Evolutionary conservation across 345 rosid genomes (phyloP).

Genomic region (Eutrema heterophyllum): DNA sequence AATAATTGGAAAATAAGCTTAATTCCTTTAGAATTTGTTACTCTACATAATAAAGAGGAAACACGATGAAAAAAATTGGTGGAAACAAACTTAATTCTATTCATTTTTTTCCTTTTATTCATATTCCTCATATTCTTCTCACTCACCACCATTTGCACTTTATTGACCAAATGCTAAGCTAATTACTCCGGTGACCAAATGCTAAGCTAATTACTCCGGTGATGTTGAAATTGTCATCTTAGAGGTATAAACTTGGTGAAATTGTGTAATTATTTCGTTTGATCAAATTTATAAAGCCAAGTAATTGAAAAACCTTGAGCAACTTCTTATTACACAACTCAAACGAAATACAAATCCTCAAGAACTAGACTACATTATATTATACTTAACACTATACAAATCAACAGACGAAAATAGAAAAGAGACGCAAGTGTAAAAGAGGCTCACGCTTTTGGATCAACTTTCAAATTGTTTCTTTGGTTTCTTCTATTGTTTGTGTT

Average conservation of each 20-base stretch:
- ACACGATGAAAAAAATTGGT: too few species aligned
- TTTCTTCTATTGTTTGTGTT: neutral
- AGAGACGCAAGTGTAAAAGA: neutral
- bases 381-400: neutral
- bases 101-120: too few species aligned
- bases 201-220: too few species aligned
- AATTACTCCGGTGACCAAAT: too few species aligned
- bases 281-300: too few species aligned
- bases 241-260: neutral
- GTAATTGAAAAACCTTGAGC: neutral
- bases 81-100: too few species aligned
- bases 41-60: too few species aligned
- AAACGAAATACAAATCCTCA: neutral
- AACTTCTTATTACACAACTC: neutral
- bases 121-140: too few species aligned
- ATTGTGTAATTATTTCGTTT: neutral
- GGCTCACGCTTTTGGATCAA: neutral
- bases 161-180: too few species aligned
- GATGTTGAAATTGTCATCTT: neutral
- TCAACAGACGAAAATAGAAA: neutral
- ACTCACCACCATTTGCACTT: too few species aligned
- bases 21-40: too few species aligned
- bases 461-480: neutral
- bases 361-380: neutral
- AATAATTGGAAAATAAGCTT: too few species aligned